A percentile compares a stretch with the other conserved stretches of the same genome.
Evolutionary conservation across 2,329 filamentous ascomycete species (phyloP).

Genomic region (Epichloe festucae): DNA sequence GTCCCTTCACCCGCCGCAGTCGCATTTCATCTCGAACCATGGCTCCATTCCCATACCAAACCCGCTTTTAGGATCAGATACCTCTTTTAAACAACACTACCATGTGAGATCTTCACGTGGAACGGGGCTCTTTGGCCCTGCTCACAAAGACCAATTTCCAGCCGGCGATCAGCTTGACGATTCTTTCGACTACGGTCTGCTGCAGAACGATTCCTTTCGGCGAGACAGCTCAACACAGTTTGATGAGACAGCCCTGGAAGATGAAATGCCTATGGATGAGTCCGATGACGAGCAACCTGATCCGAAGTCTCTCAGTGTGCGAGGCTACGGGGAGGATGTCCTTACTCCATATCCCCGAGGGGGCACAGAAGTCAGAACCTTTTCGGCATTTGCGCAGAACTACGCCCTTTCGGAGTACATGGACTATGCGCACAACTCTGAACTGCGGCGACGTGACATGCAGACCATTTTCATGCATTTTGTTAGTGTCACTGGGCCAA

Average conservation of each 20-base stretch:
- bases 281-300: constrained; percentile 44
- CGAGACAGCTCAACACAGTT: not conserved
- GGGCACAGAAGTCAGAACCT: constrained; percentile 34
- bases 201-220: not conserved
- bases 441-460: constrained; percentile 67
- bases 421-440: constrained; percentile 52
- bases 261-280: constrained; percentile 27
- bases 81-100: constrained; percentile 1
- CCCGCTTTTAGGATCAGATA: constrained; percentile 8
- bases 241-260: not conserved
- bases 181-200: not conserved
- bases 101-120: not conserved
- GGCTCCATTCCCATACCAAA: constrained; percentile 10
- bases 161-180: constrained; percentile 6
- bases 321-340: constrained; percentile 25
- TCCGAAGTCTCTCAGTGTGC: constrained; percentile 8
- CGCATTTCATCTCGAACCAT: constrained; percentile 1
- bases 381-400: constrained; percentile 33
- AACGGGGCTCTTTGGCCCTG: not conserved
- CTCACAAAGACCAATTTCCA: constrained; percentile 5
- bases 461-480: constrained; percentile 85
- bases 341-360: constrained; percentile 13
- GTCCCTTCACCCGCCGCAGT: not conserved
- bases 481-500: constrained; percentile 74
- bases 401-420: constrained; percentile 51